Evolutionary conservation across 2,329 filamentous ascomycete species (phyloP).

Genomic region (Exophiala dermatitidis): DNA sequence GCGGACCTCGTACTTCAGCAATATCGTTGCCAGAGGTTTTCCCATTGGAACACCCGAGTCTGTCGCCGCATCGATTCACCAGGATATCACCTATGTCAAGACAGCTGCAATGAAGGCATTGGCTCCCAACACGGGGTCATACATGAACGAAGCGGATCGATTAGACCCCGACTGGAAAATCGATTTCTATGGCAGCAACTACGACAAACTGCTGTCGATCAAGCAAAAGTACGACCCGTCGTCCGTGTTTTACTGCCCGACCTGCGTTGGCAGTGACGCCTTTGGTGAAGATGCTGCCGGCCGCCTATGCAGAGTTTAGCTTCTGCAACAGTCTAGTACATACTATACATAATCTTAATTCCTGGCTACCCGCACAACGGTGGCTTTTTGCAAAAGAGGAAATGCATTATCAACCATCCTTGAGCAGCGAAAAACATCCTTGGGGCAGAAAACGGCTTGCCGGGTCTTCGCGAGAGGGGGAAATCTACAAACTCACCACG

Average conservation of each 20-base stretch:
- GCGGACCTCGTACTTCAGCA: constrained; percentile 38
- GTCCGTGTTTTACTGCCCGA: constrained; percentile 12
- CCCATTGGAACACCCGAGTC: constrained; percentile 18
- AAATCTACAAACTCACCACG: constrained; percentile 1
- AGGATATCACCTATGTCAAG: constrained; percentile 32
- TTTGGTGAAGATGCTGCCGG: not conserved
- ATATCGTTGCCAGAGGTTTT: constrained; percentile 29
- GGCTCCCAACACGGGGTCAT: constrained; percentile 32
- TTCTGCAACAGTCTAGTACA: not conserved
- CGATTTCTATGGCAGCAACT: constrained; percentile 16
- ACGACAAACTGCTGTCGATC: constrained; percentile 4
- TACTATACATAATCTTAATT: not conserved
- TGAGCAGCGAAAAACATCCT: too few relatives aligned
- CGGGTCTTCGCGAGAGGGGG: too few relatives aligned
- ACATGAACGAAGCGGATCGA: constrained; percentile 32
- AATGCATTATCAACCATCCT: too few relatives aligned
- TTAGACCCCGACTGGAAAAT: constrained; percentile 14
- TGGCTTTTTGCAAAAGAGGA: not conserved
- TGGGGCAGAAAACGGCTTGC: too few relatives aligned
- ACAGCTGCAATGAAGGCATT: constrained; percentile 29
- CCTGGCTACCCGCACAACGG: not conserved
- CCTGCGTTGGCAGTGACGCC: constrained; percentile 18
- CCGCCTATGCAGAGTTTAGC: constrained; percentile 1
- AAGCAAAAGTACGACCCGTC: constrained; percentile 21
- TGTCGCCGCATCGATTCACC: constrained; percentile 22